phyloP scores from a whole-genome alignment of 495 filamentous ascomycete genomes.

The Poronia punctata region DNA sequence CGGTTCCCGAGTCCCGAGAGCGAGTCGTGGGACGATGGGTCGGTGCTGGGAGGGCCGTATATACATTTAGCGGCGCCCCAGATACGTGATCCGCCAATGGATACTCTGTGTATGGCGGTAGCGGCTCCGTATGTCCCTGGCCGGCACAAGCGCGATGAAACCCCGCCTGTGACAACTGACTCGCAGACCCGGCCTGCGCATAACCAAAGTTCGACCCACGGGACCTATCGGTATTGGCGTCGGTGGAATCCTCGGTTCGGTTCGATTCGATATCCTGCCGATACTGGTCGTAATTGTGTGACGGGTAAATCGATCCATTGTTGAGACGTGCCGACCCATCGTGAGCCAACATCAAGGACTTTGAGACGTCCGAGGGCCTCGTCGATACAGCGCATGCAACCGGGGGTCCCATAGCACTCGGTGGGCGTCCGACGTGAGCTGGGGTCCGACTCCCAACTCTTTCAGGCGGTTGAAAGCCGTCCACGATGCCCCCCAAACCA shows the following conservation, averaged over 20 bases:
- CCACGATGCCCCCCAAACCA: conserved; percentile 34
- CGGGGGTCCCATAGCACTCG: conserved; percentile 13
- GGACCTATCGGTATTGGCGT: conserved; percentile 51
- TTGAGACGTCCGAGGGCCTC: conserved; percentile 42
- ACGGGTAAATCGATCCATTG: too few relatives aligned
- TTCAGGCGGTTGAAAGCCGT: conserved; percentile 35
- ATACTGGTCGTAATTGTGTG: too few relatives aligned
- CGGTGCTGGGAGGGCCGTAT: conserved; percentile 11
- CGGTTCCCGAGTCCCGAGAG: conserved; percentile 34
- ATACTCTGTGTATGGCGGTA: conserved; percentile 83
- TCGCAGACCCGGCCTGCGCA: too few relatives aligned
- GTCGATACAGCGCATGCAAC: conserved; percentile 16
- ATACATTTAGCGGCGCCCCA: conserved; percentile 23
- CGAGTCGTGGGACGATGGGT: conserved; percentile 8
- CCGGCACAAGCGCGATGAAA: too few relatives aligned
- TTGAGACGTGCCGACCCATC: too few relatives aligned
- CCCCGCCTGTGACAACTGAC: too few relatives aligned
- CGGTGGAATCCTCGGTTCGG: too few relatives aligned
- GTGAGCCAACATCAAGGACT: too few relatives aligned
- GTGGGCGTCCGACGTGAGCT: conserved; percentile 12
- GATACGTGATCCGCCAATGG: conserved; percentile 51
- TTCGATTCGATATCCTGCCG: too few relatives aligned
- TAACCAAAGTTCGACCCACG: conserved; percentile 60
- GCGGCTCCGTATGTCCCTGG: conserved; percentile 83
- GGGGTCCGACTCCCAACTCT: conserved; percentile 25